Conservation (phyloP, 345 rosid species). For the Clausena lansium region DNA sequence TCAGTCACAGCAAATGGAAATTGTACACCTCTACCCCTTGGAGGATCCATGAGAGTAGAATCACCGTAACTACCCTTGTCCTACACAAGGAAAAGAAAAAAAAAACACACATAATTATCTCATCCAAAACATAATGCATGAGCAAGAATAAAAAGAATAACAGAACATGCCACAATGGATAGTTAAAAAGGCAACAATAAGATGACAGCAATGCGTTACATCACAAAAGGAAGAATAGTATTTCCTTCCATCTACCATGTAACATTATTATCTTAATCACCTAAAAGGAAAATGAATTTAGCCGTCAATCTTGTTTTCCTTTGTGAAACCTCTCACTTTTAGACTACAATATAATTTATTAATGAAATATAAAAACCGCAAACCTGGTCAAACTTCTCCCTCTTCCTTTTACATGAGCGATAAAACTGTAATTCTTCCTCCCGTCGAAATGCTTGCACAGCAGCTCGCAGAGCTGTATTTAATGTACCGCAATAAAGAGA, state of each 20-base stretch:
- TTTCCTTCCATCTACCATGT: neutral
- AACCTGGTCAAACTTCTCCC: constrained; percentile 88
- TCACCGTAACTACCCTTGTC: constrained; percentile 67
- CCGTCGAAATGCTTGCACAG: constrained; percentile 77
- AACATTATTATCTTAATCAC: neutral
- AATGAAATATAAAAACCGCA: constrained; percentile 3
- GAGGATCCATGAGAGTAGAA: constrained; percentile 36
- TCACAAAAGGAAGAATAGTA: neutral
- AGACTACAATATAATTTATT: neutral
- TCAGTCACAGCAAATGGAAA: constrained; percentile 90
- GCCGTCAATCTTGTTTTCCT: neutral
- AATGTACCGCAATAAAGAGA: constrained; percentile 7
- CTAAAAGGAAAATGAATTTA: neutral
- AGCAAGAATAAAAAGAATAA: neutral
- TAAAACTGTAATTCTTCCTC: constrained; percentile 64
- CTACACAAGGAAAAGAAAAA: constrained; percentile 26
- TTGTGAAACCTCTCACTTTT: neutral
- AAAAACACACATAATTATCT: neutral
- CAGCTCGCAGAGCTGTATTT: constrained; percentile 65
- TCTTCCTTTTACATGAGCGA: constrained; percentile 70
- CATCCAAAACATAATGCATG: neutral
- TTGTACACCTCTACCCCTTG: constrained; percentile 74
- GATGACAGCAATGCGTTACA: neutral
- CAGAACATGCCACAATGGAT: neutral
- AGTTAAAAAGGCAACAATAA: neutral